Conservation (phyloP, 2,329 filamentous ascomycete species). For the Hymenotorrendiella dingleyae region DNA sequence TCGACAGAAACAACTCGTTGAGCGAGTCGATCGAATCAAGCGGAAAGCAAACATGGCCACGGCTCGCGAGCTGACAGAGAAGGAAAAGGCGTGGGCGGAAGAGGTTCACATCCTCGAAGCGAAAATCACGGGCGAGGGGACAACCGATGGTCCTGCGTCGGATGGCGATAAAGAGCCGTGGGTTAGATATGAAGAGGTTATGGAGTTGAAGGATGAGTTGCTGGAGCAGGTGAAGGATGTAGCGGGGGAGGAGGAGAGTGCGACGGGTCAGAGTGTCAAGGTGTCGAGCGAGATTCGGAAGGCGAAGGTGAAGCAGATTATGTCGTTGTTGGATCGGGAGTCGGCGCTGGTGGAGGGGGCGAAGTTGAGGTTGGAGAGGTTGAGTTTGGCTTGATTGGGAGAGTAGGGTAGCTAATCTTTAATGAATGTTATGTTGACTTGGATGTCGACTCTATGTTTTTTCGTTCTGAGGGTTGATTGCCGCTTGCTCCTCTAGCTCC, state of each 20-base stretch:
- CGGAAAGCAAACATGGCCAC: conserved; percentile 43
- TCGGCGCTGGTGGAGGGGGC: conserved; percentile 63
- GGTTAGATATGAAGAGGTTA: conserved; percentile 46
- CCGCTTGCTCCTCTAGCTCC: no score
- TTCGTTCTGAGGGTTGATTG: not conserved
- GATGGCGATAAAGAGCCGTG: conserved; percentile 39
- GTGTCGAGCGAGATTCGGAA: conserved; percentile 56
- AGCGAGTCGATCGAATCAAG: conserved; percentile 54
- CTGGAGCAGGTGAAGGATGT: conserved; percentile 25
- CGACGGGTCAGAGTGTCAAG: conserved; percentile 17
- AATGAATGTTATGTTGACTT: not conserved
- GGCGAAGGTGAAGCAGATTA: conserved; percentile 59
- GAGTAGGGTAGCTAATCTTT: no score
- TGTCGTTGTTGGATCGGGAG: conserved; percentile 58
- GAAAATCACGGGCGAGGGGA: conserved; percentile 27
- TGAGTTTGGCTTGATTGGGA: conserved; percentile 32
- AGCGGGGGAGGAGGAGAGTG: conserved; percentile 18
- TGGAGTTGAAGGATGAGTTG: conserved; percentile 35
- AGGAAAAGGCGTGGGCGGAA: conserved; percentile 53
- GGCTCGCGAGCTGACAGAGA: conserved; percentile 50
- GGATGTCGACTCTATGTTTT: not conserved
- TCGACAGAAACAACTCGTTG: conserved; percentile 50
- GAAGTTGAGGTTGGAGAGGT: conserved; percentile 53
- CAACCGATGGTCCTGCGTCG: conserved; percentile 2
- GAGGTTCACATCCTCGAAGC: conserved; percentile 43